Evolutionary conservation across 371 early-diverging fungal species (phyloP).

Genomic region (Mortierella sp.): DNA sequence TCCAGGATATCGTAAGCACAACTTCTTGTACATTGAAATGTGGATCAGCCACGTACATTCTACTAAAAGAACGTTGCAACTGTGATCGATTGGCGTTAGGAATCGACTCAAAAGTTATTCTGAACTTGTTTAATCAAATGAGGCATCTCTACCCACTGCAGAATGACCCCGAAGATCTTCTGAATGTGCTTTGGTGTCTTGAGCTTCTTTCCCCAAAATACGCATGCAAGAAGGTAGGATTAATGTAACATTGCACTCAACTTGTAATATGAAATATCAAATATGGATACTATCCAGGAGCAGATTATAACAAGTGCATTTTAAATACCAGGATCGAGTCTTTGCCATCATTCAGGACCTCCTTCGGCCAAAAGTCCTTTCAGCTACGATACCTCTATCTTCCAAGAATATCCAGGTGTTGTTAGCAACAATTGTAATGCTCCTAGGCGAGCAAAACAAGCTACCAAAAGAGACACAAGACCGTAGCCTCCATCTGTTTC

Average conservation of each 20-base stretch:
- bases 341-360: constrained; percentile 9
- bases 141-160: constrained; percentile 30
- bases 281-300: too few species aligned
- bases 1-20: constrained; percentile 29
- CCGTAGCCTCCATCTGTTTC: constrained; percentile 6
- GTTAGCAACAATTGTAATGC: constrained; percentile 15
- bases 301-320: background rate
- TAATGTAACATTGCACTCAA: background rate
- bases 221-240: constrained; percentile 43
- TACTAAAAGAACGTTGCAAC: background rate
- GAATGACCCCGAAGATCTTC: constrained; percentile 39
- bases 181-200: constrained; percentile 45
- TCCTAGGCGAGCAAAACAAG: constrained; percentile 23
- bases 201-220: constrained; percentile 37
- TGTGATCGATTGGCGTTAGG: constrained; percentile 10
- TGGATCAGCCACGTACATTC: background rate
- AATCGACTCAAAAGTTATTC: constrained; percentile 21
- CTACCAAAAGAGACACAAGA: constrained; percentile 25
- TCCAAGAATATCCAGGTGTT: constrained; percentile 36
- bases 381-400: constrained; percentile 30
- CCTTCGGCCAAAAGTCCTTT: constrained; percentile 11
- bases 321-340: constrained; percentile 32
- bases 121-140: constrained; percentile 47
- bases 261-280: background rate
- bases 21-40: background rate